Percentiles rank a stretch among this genome's conserved stretches.
Conservation (phyloP, 164 flowering plant genomes). For the Kalanchoe fedtschenkoi region DNA sequence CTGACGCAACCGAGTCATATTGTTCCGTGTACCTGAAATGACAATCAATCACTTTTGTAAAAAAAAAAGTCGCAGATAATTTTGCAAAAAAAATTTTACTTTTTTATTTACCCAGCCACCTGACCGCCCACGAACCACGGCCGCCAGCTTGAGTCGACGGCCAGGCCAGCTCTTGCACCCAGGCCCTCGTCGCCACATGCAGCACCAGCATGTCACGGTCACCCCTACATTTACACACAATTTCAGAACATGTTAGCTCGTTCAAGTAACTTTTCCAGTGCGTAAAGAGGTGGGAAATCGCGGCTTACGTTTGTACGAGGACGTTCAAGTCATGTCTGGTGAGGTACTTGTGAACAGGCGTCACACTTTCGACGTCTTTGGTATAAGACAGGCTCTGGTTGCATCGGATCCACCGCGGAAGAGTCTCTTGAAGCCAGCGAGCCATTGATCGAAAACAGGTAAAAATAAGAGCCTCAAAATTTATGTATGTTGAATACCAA, state of each 20-base stretch:
- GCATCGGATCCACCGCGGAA: slow-evolving; percentile 3
- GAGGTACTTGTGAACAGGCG: neutral
- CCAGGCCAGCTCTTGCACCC: neutral
- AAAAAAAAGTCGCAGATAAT: neutral
- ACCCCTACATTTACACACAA: neutral
- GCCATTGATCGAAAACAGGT: neutral
- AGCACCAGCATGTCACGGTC: slow-evolving; percentile 7
- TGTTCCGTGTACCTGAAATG: neutral
- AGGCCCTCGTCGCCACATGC: neutral
- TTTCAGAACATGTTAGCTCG: too few species aligned
- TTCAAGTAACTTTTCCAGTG: too few species aligned
- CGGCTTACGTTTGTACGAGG: neutral
- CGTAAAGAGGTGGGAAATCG: too few species aligned
- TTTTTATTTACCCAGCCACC: neutral
- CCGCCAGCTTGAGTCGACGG: neutral
- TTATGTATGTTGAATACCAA: neutral
- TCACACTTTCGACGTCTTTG: slow-evolving; percentile 5
- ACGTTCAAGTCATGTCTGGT: slow-evolving; percentile 1
- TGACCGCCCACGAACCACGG: slow-evolving; percentile 3
- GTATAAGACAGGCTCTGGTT: slow-evolving; percentile 5
- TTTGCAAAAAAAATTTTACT: too few species aligned
- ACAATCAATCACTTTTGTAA: neutral
- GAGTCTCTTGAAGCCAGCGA: neutral
- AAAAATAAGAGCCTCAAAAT: too few species aligned
- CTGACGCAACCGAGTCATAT: neutral